Conservation (phyloP, 2,329 filamentous ascomycete species). For the Aphanoascus verrucosus region DNA sequence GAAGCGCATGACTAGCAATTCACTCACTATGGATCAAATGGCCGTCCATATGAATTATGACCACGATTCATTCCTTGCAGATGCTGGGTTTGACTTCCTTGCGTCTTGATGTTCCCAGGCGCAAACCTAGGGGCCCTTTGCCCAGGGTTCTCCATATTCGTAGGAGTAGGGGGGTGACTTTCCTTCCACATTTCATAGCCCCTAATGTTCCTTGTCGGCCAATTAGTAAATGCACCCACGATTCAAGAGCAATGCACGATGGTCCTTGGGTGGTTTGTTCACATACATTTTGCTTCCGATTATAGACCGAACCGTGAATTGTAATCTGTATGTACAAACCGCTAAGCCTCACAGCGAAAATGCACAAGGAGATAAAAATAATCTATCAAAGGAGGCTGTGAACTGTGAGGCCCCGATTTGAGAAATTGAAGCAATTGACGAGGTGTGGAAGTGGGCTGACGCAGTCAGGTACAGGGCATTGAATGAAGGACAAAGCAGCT, state of each 20-base stretch:
- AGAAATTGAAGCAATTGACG: not conserved
- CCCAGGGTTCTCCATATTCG: not conserved
- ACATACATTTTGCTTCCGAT: not conserved
- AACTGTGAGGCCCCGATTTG: not conserved
- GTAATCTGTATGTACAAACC: not conserved
- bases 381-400: conserved; percentile 3
- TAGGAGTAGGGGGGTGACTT: conserved; percentile 8
- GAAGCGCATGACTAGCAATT: not conserved
- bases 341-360: not conserved
- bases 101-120: not conserved
- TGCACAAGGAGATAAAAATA: conserved; percentile 1
- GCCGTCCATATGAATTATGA: not conserved
- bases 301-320: no score
- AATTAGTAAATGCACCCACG: not conserved
- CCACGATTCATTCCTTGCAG: not conserved
- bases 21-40: conserved; percentile 5
- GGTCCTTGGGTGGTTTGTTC: not conserved
- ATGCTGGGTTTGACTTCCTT: not conserved
- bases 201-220: not conserved
- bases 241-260: not conserved
- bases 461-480: not conserved
- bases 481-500: not conserved
- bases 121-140: not conserved
- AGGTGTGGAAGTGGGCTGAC: not conserved
- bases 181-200: conserved; percentile 9